Conservation (phyloP, 1,284 basidiomycete species). For the Fomitopsis palustris region DNA sequence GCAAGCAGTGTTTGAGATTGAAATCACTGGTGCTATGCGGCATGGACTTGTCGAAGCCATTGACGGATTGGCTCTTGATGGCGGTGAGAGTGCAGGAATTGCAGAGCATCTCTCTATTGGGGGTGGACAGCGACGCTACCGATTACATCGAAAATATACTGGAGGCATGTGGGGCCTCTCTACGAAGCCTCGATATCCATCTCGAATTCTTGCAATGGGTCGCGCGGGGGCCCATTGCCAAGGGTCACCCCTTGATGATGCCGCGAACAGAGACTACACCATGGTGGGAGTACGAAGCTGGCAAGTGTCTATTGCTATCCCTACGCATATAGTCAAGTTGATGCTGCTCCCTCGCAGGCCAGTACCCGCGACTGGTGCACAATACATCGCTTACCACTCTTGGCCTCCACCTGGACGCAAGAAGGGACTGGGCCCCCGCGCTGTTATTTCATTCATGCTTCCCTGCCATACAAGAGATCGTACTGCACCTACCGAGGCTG, state of each 20-base stretch:
- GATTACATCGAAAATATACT: neutral
- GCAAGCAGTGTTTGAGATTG: neutral
- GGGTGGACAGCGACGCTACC: neutral
- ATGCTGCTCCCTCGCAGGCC: neutral
- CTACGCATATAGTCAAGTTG: neutral
- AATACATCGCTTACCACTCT: slow-evolving; percentile 2
- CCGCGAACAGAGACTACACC: neutral
- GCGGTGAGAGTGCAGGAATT: neutral
- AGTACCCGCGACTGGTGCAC: slow-evolving; percentile 1
- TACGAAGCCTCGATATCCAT: neutral
- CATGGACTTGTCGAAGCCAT: neutral
- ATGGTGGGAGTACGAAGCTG: neutral
- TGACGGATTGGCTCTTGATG: slow-evolving; percentile 3
- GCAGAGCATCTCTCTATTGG: neutral
- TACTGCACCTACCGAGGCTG: neutral
- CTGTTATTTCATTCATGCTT: neutral
- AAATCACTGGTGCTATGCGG: neutral
- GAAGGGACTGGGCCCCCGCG: neutral
- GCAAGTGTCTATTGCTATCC: neutral
- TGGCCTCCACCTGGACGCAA: neutral
- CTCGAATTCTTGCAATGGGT: too few species aligned
- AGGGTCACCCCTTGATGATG: too few species aligned
- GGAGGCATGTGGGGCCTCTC: neutral
- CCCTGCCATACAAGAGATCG: neutral
- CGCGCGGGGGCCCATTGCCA: too few species aligned